phyloP scores from a whole-genome alignment of 192 early-diverging fungal species.

The Helicostylum pulchrum region DNA sequence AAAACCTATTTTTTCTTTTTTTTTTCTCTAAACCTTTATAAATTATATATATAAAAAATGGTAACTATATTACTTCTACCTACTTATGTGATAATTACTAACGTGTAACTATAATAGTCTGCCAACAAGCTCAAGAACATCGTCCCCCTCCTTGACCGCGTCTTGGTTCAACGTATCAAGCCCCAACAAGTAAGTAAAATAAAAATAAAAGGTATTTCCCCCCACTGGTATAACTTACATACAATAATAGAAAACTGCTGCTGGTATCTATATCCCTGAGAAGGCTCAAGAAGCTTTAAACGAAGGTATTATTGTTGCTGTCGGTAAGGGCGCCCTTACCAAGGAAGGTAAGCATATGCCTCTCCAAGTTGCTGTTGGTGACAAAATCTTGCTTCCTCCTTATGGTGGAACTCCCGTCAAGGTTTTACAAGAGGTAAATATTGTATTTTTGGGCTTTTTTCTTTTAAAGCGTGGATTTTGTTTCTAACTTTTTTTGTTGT shows the following conservation, averaged over 20 bases:
- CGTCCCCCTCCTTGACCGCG: conserved; percentile 96
- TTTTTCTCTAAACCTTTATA: no score
- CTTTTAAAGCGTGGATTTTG: not conserved
- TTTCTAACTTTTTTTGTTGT: not conserved
- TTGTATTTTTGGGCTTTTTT: no score
- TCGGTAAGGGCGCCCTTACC: conserved; percentile 86
- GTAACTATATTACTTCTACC: no score
- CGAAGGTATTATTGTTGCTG: conserved; percentile 92
- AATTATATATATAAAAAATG: no score
- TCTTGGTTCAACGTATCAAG: conserved; percentile 97
- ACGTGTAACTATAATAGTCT: conserved; percentile 12
- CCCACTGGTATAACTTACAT: not conserved
- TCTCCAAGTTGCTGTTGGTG: conserved; percentile 81
- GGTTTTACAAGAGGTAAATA: conserved; percentile 66
- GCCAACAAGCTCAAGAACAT: conserved; percentile 70
- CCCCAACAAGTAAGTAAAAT: conserved; percentile 64
- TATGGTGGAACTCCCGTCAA: conserved; percentile 96
- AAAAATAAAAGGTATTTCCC: not conserved
- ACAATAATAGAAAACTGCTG: conserved; percentile 78
- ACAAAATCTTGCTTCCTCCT: conserved; percentile 92
- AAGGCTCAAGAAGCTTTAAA: conserved; percentile 97
- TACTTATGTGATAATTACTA: no score
- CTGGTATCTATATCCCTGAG: conserved; percentile 96
- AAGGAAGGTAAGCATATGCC: conserved; percentile 86
- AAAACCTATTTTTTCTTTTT: no score